Conservation (phyloP, 345 rosid genomes). For the Citrus sp. region DNA sequence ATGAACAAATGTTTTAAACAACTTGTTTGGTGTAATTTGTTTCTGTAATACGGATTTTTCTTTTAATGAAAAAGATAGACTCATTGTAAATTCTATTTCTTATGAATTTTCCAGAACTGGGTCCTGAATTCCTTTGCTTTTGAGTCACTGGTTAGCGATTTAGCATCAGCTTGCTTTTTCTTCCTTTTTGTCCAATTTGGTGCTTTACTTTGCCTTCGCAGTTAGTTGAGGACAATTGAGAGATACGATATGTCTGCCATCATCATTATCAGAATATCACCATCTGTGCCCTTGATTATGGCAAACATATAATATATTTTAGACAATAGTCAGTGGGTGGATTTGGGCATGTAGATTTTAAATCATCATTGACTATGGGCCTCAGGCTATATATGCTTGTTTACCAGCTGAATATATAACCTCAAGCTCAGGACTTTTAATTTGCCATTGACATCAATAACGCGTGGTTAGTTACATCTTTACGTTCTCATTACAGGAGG, state of each 20-base stretch:
- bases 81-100: background rate
- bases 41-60: background rate
- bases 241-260: background rate
- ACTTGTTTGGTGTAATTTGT: background rate
- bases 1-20: too few relatives aligned
- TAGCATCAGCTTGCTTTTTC: background rate
- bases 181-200: background rate
- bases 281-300: background rate
- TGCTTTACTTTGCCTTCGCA: background rate
- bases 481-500: constrained; percentile 40
- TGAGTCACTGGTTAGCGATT: too few relatives aligned
- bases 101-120: background rate
- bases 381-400: background rate
- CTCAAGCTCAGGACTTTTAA: background rate
- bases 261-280: too few relatives aligned
- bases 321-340: background rate
- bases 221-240: background rate
- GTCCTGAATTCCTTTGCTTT: background rate
- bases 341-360: background rate
- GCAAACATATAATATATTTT: background rate
- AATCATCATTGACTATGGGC: background rate
- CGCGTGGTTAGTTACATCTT: background rate
- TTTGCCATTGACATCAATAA: background rate
- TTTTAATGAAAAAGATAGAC: background rate
- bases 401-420: background rate